A percentile compares a stretch with the other conserved stretches of the same genome.
Evolutionary conservation across 805 yeast species (phyloP).

Genomic region (Saccharomycopsis capsularis): DNA sequence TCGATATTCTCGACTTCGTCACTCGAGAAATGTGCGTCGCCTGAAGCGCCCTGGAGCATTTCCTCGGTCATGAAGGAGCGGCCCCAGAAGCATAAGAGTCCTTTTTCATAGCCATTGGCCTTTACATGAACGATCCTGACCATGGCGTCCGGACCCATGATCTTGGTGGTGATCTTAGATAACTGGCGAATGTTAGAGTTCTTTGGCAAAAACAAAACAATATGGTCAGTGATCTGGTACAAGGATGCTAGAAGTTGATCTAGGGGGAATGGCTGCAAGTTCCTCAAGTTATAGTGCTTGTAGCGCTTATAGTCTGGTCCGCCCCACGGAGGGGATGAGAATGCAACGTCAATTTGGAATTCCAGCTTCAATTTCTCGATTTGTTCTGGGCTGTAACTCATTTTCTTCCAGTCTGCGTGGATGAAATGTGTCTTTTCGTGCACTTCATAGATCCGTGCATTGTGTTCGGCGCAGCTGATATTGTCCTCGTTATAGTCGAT

Average conservation of each 20-base stretch:
- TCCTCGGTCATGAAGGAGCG: slow-evolving; percentile 30
- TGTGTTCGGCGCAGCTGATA: slow-evolving; percentile 58
- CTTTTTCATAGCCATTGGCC: slow-evolving; percentile 40
- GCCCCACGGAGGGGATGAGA: slow-evolving; percentile 88
- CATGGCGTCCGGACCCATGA: slow-evolving; percentile 38
- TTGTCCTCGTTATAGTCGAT: slow-evolving; percentile 56
- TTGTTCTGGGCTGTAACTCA: slow-evolving; percentile 4
- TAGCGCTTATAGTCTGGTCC: slow-evolving; percentile 53
- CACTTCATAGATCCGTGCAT: slow-evolving; percentile 58
- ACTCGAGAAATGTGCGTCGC: no score
- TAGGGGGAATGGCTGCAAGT: slow-evolving; percentile 43
- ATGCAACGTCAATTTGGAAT: slow-evolving; percentile 41
- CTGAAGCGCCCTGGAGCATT: no score
- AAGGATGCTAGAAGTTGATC: slow-evolving; percentile 39
- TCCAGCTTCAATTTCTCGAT: slow-evolving; percentile 16
- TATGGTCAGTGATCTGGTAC: slow-evolving; percentile 36
- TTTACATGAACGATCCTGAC: slow-evolving; percentile 42
- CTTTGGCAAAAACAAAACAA: slow-evolving; percentile 59
- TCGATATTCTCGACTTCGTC: no score
- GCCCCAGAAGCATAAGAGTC: slow-evolving; percentile 59
- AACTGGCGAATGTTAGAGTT: slow-evolving; percentile 50
- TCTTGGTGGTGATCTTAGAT: slow-evolving; percentile 36
- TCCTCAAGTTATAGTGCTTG: slow-evolving; percentile 40
- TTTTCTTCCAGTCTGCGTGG: slow-evolving; percentile 40
- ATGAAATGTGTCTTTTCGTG: slow-evolving; percentile 41